Conservation (phyloP, 2,329 filamentous ascomycete genomes). For the Aureobasidium sp. region DNA sequence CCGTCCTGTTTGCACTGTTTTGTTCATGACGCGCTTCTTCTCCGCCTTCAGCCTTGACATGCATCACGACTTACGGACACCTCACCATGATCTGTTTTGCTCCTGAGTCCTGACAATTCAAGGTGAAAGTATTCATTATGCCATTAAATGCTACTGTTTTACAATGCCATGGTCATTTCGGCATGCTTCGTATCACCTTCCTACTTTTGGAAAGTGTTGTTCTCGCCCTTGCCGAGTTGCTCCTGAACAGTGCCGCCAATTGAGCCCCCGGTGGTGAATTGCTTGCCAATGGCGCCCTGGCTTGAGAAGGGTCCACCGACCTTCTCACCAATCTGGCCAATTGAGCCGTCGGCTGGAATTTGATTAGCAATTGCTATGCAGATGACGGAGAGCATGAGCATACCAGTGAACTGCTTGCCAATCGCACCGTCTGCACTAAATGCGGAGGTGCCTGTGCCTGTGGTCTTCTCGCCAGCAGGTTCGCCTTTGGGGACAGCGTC, state of each 20-base stretch:
- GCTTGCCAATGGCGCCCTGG: constrained; percentile 27
- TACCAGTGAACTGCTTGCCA: constrained; percentile 29
- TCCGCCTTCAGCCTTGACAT: background rate
- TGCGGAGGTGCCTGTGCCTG: constrained; percentile 18
- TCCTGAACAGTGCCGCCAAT: constrained; percentile 31
- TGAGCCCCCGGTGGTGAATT: constrained; percentile 20
- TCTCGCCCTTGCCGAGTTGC: constrained; percentile 25
- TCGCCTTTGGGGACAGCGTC: constrained; percentile 18
- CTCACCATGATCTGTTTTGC: no score
- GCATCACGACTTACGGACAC: background rate
- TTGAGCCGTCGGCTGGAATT: constrained; percentile 18
- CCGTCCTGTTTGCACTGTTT: background rate
- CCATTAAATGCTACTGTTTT: background rate
- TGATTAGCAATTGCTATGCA: background rate
- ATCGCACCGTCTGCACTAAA: constrained; percentile 28
- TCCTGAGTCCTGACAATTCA: background rate
- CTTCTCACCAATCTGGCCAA: constrained; percentile 31
- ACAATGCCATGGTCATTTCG: constrained; percentile 9
- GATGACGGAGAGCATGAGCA: background rate
- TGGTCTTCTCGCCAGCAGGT: constrained; percentile 21
- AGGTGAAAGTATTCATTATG: background rate
- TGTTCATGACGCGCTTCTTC: background rate
- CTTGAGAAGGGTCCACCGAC: constrained; percentile 31
- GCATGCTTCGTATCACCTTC: background rate
- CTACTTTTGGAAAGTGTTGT: constrained; percentile 15